Evolutionary conservation across 352 stramenopile genomes (phyloP).

Genomic region (Halophytophthora polymorphica): DNA sequence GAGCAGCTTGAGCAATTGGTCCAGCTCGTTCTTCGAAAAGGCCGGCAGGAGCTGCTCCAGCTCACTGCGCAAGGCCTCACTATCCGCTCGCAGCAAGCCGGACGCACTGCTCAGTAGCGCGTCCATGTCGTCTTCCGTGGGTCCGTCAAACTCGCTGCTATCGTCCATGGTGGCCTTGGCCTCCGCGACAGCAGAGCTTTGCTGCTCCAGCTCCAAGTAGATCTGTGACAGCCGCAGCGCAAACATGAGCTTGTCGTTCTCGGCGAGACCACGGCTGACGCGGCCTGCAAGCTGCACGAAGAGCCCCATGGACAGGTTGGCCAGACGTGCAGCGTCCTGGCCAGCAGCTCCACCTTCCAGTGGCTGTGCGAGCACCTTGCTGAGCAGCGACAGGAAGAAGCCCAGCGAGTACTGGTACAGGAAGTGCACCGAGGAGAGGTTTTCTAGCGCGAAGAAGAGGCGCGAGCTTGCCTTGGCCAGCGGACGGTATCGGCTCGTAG

Average conservation of each 20-base stretch:
- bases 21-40: slow-evolving; percentile 66
- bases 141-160: slow-evolving; percentile 48
- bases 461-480: slow-evolving; percentile 88
- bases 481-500: slow-evolving; percentile 94
- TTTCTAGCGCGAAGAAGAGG: slow-evolving; percentile 92
- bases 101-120: slow-evolving; percentile 56
- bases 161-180: slow-evolving; percentile 22
- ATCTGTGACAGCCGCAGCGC: slow-evolving; percentile 94
- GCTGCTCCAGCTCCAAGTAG: slow-evolving; percentile 73
- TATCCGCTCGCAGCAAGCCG: slow-evolving; percentile 46
- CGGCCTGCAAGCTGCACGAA: slow-evolving; percentile 92
- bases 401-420: slow-evolving; percentile 98
- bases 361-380: slow-evolving; percentile 83
- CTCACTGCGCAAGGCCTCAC: slow-evolving; percentile 34
- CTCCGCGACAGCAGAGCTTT: slow-evolving; percentile 39
- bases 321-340: slow-evolving; percentile 42
- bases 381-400: slow-evolving; percentile 97
- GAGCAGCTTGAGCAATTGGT: slow-evolving; percentile 84
- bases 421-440: slow-evolving; percentile 95
- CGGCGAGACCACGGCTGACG: slow-evolving; percentile 92
- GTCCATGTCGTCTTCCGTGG: slow-evolving; percentile 72
- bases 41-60: slow-evolving; percentile 45
- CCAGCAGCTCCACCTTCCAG: slow-evolving; percentile 4
- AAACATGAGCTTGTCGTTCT: slow-evolving; percentile 99
- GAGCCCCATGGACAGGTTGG: slow-evolving; percentile 72